Evolutionary conservation across 441 rosid species (phyloP).

Genomic region (Pelargonium myrrhifolium): DNA sequence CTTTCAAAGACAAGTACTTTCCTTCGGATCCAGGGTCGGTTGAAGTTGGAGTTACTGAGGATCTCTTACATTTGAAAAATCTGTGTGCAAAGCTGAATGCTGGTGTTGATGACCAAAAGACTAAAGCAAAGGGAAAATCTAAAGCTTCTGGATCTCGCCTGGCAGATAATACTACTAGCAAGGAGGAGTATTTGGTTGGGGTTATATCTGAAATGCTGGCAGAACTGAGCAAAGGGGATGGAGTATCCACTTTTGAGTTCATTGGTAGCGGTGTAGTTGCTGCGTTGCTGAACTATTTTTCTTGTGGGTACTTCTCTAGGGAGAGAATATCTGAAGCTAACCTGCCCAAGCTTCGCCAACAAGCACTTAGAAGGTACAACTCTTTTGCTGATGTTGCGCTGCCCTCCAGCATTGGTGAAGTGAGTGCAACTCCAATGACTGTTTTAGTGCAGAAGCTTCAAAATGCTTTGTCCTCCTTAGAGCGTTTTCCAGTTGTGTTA

Average conservation of each 20-base stretch:
- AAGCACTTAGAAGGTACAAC: constrained; percentile 71
- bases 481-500: constrained; percentile 93
- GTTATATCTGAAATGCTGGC: constrained; percentile 75
- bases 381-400: constrained; percentile 74
- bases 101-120: constrained; percentile 82
- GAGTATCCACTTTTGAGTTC: constrained; percentile 99
- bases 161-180: constrained; percentile 54
- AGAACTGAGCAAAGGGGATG: constrained; percentile 92
- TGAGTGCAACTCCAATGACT: constrained; percentile 57
- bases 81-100: constrained; percentile 71
- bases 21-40: constrained; percentile 63
- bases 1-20: constrained; percentile 84
- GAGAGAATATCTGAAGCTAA: constrained; percentile 74
- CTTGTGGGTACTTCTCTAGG: constrained; percentile 76
- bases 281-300: constrained; percentile 85
- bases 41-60: constrained; percentile 97
- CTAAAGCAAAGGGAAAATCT: constrained; percentile 83
- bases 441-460: constrained; percentile 97
- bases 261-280: constrained; percentile 97
- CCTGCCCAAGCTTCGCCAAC: constrained; percentile 78
- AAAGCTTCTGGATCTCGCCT: constrained; percentile 58
- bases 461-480: constrained; percentile 86
- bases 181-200: constrained; percentile 78
- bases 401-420: constrained; percentile 48
- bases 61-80: constrained; percentile 77